These are phyloP conservation scores for Leucogyrophana mollusca DNA, from an alignment of 768 basidiomycete species.

Conservation along the genomic window DNA sequence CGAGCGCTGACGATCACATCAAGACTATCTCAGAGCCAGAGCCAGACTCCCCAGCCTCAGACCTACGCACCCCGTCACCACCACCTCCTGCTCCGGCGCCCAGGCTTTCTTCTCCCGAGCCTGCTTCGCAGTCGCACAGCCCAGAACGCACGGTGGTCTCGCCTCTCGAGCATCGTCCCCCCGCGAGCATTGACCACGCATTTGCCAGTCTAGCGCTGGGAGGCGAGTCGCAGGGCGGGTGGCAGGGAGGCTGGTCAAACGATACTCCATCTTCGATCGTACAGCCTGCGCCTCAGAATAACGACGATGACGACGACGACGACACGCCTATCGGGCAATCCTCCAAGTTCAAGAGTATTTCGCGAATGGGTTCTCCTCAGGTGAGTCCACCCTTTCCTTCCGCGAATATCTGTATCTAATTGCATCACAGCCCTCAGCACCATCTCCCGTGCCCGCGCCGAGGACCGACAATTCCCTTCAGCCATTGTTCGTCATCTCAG, in stretches of 20 bases:
- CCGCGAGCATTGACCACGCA: conserved; percentile 24
- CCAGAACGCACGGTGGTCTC: conserved; percentile 27
- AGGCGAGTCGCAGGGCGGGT: conserved; percentile 46
- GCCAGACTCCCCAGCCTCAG: conserved; percentile 12
- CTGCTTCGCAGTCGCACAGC: conserved; percentile 14
- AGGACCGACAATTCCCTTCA: conserved; percentile 47
- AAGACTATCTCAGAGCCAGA: conserved; percentile 10
- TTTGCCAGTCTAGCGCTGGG: conserved; percentile 47
- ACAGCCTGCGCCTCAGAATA: conserved; percentile 20
- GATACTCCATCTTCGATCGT: conserved; percentile 24
- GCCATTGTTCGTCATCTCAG: conserved; percentile 80
- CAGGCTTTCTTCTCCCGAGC: conserved; percentile 9
- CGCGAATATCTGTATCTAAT: background rate
- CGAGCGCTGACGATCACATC: conserved; percentile 22
- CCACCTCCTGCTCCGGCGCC: conserved; percentile 11
- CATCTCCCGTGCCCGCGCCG: conserved; percentile 12
- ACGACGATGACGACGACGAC: conserved; percentile 64
- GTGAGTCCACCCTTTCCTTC: conserved; percentile 3
- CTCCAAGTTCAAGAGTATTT: conserved; percentile 26
- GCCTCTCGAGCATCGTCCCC: conserved; percentile 26
- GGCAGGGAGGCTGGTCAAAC: conserved; percentile 51
- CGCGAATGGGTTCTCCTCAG: conserved; percentile 20
- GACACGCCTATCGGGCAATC: conserved; percentile 64
- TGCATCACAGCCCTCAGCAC: conserved; percentile 12
- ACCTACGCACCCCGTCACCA: conserved; percentile 28